phyloP scores from a whole-genome alignment of 1,139 yeast genomes.

The Geotrichum citri-aurantii region DNA sequence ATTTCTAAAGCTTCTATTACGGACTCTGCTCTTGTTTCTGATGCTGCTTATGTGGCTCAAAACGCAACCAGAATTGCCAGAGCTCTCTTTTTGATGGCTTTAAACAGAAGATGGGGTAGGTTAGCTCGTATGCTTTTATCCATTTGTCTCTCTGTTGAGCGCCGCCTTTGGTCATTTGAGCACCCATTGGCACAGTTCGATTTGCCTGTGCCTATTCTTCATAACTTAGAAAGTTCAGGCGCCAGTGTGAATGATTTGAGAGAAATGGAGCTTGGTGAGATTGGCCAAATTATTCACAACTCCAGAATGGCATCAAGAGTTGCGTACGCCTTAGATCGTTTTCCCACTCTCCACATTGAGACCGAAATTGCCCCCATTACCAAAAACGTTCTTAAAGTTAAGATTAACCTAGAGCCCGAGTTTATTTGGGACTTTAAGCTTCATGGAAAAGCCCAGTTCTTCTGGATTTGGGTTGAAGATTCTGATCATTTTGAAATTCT shows the following conservation, averaged over 20 bases:
- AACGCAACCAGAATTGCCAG: slow-evolving; percentile 90
- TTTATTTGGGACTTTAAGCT: slow-evolving; percentile 75
- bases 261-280: slow-evolving; percentile 65
- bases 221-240: slow-evolving; percentile 56
- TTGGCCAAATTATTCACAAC: slow-evolving; percentile 89
- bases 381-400: slow-evolving; percentile 75
- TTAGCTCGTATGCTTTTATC: slow-evolving; percentile 69
- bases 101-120: slow-evolving; percentile 85
- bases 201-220: slow-evolving; percentile 59
- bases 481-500: slow-evolving; percentile 59
- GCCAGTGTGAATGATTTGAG: slow-evolving; percentile 67
- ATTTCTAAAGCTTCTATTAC: slow-evolving; percentile 67
- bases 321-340: slow-evolving; percentile 56
- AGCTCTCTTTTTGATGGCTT: slow-evolving; percentile 79
- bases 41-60: slow-evolving; percentile 90
- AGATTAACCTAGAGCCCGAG: slow-evolving; percentile 63
- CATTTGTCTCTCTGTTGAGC: slow-evolving; percentile 81
- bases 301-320: slow-evolving; percentile 61
- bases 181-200: slow-evolving; percentile 90
- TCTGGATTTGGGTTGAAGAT: slow-evolving; percentile 91
- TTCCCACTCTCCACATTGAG: slow-evolving; percentile 67
- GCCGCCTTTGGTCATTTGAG: slow-evolving; percentile 79
- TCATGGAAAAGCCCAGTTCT: slow-evolving; percentile 81
- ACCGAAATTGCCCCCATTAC: slow-evolving; percentile 92
- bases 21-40: slow-evolving; percentile 81